These are phyloP conservation scores for Imleria badia DNA, from an alignment of 768 basidiomycete species.

Conservation along the genomic window DNA sequence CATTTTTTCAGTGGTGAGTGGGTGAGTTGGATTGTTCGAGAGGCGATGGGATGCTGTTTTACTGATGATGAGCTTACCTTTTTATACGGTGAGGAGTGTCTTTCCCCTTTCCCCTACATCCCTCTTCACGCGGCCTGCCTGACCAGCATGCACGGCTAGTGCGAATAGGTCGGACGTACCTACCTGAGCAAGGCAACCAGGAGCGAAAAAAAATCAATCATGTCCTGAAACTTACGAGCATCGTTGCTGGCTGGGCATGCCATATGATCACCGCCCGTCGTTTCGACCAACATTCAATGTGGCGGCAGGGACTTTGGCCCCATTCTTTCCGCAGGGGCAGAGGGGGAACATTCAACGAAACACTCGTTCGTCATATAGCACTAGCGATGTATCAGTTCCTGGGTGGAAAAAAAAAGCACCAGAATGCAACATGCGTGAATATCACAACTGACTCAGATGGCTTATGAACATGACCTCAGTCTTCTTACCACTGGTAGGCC, in stretches of 20 bases:
- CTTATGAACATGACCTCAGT: too few species aligned
- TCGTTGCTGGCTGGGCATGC: background rate
- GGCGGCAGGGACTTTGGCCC: background rate
- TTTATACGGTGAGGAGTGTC: constrained; percentile 8
- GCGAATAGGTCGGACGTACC: background rate
- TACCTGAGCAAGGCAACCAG: background rate
- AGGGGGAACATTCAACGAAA: background rate
- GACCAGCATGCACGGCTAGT: background rate
- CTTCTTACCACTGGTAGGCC: background rate
- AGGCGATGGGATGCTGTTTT: background rate
- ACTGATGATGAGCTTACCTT: background rate
- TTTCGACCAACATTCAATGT: background rate
- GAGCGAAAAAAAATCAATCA: rapidly evolving
- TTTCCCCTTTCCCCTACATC: background rate
- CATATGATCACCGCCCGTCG: background rate
- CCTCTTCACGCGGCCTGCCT: background rate
- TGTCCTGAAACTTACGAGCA: background rate
- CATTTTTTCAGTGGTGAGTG: constrained; percentile 2
- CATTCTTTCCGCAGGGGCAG: background rate
- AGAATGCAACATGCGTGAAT: background rate
- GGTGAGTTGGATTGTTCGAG: background rate
- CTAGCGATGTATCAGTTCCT: background rate
- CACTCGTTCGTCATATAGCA: too few species aligned
- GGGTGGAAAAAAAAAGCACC: background rate
- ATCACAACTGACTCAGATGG: too few species aligned